Conservation (phyloP, 2,329 filamentous ascomycete species). For the Curvularia verruculosa region DNA sequence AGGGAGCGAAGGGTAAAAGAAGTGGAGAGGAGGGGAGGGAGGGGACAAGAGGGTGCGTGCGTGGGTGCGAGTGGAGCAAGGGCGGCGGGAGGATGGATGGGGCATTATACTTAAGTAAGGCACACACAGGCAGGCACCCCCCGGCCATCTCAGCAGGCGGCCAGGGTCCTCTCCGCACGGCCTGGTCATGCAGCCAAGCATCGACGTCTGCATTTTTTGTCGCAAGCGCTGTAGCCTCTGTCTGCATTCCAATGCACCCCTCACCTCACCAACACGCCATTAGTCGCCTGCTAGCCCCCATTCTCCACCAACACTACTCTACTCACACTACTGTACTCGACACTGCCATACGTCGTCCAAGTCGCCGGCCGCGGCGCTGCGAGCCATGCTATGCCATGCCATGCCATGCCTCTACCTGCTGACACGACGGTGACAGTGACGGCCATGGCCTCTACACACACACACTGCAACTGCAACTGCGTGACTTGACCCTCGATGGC, state of each 20-base stretch:
- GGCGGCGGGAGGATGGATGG: conserved; percentile 36
- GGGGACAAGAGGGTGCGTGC: too few species aligned
- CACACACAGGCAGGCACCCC: conserved; percentile 18
- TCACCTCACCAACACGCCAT: conserved; percentile 5
- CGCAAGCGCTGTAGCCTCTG: conserved; percentile 27
- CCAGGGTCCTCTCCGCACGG: conserved; percentile 33
- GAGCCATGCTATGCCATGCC: neutral
- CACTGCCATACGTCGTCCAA: too few species aligned
- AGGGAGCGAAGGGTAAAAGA: too few species aligned
- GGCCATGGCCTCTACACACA: too few species aligned
- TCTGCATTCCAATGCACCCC: conserved; percentile 33
- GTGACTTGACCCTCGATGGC: conserved; percentile 19
- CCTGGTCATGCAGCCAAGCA: conserved; percentile 25
- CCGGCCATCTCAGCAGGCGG: too few species aligned
- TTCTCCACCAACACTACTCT: neutral
- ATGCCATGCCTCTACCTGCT: conserved; percentile 9
- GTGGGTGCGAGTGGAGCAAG: conserved; percentile 23
- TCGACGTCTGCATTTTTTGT: conserved; percentile 19
- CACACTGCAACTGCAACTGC: neutral
- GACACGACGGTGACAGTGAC: too few species aligned
- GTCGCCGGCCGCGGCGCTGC: neutral
- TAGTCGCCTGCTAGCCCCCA: neutral
- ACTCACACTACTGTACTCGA: too few species aligned
- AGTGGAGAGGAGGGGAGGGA: conserved; percentile 28
- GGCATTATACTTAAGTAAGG: conserved; percentile 35